A percentile compares a stretch with the other conserved stretches of the same genome.
These are phyloP conservation scores for Paraphoma sp. DNA, from an alignment of 2,329 filamentous ascomycete genomes.

Conservation along the genomic window DNA sequence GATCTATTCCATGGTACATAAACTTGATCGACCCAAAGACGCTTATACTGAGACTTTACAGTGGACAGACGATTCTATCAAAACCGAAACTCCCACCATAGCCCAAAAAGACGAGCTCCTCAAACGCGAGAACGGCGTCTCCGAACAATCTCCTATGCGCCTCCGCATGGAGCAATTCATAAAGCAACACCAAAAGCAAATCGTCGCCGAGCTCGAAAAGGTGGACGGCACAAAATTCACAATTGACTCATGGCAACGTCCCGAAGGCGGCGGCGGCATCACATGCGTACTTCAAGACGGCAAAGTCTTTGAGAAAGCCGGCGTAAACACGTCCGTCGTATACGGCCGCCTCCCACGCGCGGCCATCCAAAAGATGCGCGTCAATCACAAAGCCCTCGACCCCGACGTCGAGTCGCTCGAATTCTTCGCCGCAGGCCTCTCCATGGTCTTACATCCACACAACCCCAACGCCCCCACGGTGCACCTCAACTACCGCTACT, in stretches of 20 bases:
- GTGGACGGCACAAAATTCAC: slow-evolving; percentile 85
- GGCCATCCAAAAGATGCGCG: slow-evolving; percentile 83
- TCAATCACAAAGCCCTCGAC: slow-evolving; percentile 90
- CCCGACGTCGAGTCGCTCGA: slow-evolving; percentile 80
- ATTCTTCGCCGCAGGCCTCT: slow-evolving; percentile 94
- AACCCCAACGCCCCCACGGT: slow-evolving; percentile 98
- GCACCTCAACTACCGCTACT: slow-evolving; percentile 98
- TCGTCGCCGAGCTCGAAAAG: slow-evolving; percentile 81
- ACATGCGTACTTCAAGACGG: slow-evolving; percentile 95
- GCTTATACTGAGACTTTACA: slow-evolving; percentile 17
- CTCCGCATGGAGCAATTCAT: slow-evolving; percentile 97
- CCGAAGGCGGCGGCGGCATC: slow-evolving; percentile 89
- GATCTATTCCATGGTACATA: slow-evolving; percentile 65
- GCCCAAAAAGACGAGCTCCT: slow-evolving; percentile 83
- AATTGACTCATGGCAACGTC: slow-evolving; percentile 84
- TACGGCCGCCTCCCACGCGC: slow-evolving; percentile 88
- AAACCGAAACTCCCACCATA: slow-evolving; percentile 70
- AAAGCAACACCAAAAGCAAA: slow-evolving; percentile 87
- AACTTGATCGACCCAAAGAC: no score
- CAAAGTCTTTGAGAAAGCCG: slow-evolving; percentile 96
- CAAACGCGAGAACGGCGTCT: slow-evolving; percentile 80
- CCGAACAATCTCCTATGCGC: slow-evolving; percentile 86
- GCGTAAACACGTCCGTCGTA: slow-evolving; percentile 92
- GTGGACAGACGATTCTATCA: slow-evolving; percentile 47
- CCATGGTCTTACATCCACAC: slow-evolving; percentile 88